Evolutionary conservation across 768 basidiomycete species (phyloP).

Genomic region (Hypsizygus marmoreus): DNA sequence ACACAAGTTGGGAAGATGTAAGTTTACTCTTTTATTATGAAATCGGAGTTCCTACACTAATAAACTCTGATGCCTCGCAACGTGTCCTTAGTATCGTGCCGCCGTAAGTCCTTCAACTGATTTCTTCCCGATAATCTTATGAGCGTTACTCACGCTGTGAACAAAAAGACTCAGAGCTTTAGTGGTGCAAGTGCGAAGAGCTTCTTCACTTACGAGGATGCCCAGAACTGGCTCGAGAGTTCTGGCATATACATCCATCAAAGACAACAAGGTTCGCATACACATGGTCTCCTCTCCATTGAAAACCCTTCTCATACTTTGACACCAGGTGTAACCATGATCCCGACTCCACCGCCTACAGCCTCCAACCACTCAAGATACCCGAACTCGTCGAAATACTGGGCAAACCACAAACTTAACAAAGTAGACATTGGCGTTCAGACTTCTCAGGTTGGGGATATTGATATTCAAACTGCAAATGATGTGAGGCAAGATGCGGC

Average conservation of each 20-base stretch:
- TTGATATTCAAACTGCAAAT: background rate
- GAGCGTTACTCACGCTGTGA: background rate
- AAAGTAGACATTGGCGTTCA: slow-evolving; percentile 13
- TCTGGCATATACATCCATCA: background rate
- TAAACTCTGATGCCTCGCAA: background rate
- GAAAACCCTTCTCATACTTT: background rate
- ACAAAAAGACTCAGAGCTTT: slow-evolving; percentile 12
- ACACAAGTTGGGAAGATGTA: slow-evolving; percentile 7
- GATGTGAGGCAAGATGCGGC: background rate
- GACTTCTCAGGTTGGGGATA: background rate
- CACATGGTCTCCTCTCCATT: background rate
- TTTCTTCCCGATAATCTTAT: slow-evolving; percentile 7
- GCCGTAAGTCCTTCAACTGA: slow-evolving; percentile 5
- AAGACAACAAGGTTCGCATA: slow-evolving; percentile 2
- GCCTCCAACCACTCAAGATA: slow-evolving; percentile 3
- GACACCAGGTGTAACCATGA: slow-evolving; percentile 3
- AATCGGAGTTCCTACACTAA: background rate
- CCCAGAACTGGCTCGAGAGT: slow-evolving; percentile 12
- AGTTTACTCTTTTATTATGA: slow-evolving; percentile 2
- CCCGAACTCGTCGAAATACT: slow-evolving; percentile 12
- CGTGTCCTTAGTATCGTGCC: slow-evolving; percentile 7
- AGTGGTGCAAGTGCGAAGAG: slow-evolving; percentile 15
- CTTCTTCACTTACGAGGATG: slow-evolving; percentile 15
- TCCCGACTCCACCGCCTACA: background rate
- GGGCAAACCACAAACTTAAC: slow-evolving; percentile 13